A percentile compares a stretch with the other conserved stretches of the same genome.
Conservation (phyloP, 805 yeast species). For the Saccharomyces eubayanus region DNA sequence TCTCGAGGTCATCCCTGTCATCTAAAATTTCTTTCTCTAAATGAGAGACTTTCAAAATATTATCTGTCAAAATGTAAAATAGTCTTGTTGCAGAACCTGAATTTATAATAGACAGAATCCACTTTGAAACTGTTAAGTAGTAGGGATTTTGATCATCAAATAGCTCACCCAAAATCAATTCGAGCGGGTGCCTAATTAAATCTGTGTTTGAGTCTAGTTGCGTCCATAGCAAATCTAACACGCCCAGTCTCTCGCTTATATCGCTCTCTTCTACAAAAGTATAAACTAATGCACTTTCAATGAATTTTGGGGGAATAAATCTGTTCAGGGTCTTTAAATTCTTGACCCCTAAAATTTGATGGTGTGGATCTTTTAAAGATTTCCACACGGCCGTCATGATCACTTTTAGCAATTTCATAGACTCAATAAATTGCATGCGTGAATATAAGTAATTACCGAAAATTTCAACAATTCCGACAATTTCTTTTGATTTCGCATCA, state of each 20-base stretch:
- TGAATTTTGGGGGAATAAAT: conserved; percentile 42
- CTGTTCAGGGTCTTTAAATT: conserved; percentile 54
- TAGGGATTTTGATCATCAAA: conserved; percentile 37
- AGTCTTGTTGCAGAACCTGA: conserved; percentile 54
- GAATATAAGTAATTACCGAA: conserved; percentile 26
- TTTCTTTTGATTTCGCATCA: conserved; percentile 7
- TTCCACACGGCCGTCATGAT: conserved; percentile 45
- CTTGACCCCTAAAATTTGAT: conserved; percentile 64
- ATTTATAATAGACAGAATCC: conserved; percentile 39
- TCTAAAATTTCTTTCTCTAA: conserved; percentile 24
- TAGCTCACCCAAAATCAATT: conserved; percentile 59
- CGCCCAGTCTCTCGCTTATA: conserved; percentile 39
- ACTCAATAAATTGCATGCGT: conserved; percentile 20
- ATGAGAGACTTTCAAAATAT: conserved; percentile 40
- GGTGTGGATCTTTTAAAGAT: conserved; percentile 40
- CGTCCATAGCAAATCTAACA: conserved; percentile 65
- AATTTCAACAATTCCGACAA: conserved; percentile 27
- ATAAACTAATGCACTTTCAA: conserved; percentile 67
- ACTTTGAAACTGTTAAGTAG: conserved; percentile 38
- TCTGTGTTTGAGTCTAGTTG: conserved; percentile 41
- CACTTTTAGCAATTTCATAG: conserved; percentile 16
- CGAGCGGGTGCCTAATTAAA: conserved; percentile 51
- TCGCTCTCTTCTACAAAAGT: conserved; percentile 38
- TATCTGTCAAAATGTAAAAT: conserved; percentile 50
- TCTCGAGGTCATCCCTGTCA: conserved; percentile 50